phyloP scores from a whole-genome alignment of 257 asterid genomes.

The Avicennia marina region DNA sequence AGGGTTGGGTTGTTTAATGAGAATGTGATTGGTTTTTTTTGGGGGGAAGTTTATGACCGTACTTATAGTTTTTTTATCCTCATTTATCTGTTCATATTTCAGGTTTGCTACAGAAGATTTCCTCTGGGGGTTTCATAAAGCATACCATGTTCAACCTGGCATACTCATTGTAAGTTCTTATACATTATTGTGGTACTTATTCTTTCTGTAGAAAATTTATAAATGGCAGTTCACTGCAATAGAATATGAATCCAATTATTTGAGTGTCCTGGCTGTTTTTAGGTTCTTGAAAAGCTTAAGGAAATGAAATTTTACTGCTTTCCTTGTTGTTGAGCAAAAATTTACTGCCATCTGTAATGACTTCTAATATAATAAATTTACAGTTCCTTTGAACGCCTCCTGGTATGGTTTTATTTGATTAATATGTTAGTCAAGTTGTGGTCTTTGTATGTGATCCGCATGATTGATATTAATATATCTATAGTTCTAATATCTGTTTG shows the following conservation, averaged over 20 bases:
- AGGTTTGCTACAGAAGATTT: conserved; percentile 89
- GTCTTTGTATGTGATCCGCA: not conserved
- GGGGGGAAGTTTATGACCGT: not conserved
- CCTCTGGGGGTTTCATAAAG: conserved; percentile 77
- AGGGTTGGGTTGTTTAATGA: not conserved
- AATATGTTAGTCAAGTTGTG: not conserved
- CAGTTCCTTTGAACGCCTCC: too few species aligned
- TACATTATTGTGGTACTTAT: conserved; percentile 16
- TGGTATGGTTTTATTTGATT: not conserved
- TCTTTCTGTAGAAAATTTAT: not conserved
- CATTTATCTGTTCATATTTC: conserved; percentile 19
- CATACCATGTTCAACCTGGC: conserved; percentile 70
- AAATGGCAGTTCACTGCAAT: not conserved
- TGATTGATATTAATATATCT: not conserved
- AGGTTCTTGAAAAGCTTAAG: not conserved
- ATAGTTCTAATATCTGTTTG: not conserved
- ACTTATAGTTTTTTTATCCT: conserved; percentile 7
- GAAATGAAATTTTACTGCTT: not conserved
- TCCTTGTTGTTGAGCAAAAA: not conserved
- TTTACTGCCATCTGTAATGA: not conserved
- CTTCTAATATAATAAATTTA: too few species aligned
- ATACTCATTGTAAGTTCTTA: conserved; percentile 65
- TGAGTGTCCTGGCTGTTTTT: not conserved
- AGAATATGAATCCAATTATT: not conserved
- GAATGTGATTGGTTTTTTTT: not conserved